Base-by-base conservation (phyloP, 371 early-diverging fungal species). In the Syncephalis plumigaleata region DNA sequence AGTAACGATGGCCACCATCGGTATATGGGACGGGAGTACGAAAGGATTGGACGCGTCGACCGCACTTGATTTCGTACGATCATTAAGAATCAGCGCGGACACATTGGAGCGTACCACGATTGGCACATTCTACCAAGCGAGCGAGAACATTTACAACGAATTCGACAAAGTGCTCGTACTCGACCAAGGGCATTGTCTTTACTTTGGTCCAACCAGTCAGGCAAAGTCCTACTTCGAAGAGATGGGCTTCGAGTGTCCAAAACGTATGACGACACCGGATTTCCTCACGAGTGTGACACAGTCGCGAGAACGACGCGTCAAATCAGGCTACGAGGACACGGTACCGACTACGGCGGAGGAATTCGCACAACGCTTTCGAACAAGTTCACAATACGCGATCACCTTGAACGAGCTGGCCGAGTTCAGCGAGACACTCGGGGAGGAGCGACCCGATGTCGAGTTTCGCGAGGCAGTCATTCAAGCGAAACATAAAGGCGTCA, bases 21-120 rank as follows among this genome's bases (percentile, higher is more conserved):
- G 77, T 37, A 66, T 82, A 46, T 72, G 80, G 67, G 84, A 86
- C 55, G 81, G 80, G 45, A 71, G 79, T 36, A 81, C 80, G n/a
- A 72, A 71, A 47, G 86, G 87, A 45, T 54, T 90, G n/a, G 91
- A 90, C 64, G 69, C 81, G n/a, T 74, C 81, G 45, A 81, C 79
- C 27, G 84, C 88, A 44, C 63, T 77, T 16, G 75, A 77, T 53
- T 74, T 75, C 48, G 59, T 77, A 18, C 60, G 68, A 52, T 66
- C 69, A 36, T 63, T 79, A 31, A 71, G 71, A 53, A 66, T 71
- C 42, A 61, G 66, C 57, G 66, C 69, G 26, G 70, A 73, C 39
- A 60, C 67, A 7, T 38, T 64, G 45, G 70, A 75, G 50, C 73
- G 73, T 43, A 63, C 77, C 27, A 70, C 75, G 16, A 54, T 73